Evolutionary conservation across 2,329 filamentous ascomycete species (phyloP).

Genomic region (Colletotrichum karsti): DNA sequence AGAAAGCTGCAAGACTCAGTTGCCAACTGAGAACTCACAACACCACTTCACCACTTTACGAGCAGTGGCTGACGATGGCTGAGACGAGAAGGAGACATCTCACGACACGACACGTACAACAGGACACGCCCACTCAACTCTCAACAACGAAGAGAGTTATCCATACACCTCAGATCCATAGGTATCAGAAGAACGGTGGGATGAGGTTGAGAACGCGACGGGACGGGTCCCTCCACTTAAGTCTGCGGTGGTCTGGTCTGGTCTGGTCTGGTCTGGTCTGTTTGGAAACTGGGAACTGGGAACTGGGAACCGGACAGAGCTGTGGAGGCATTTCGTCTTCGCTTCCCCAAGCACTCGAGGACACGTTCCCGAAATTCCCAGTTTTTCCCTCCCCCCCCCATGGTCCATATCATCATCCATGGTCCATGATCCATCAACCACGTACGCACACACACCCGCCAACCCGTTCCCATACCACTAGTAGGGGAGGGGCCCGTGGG

Average conservation of each 20-base stretch:
- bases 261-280: slow-evolving; percentile 7
- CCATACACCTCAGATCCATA: no score
- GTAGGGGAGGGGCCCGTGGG: background rate
- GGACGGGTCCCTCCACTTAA: background rate
- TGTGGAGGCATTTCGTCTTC: slow-evolving; percentile 12
- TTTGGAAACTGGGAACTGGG: slow-evolving; percentile 18
- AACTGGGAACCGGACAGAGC: background rate
- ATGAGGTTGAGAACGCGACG: background rate
- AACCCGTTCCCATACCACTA: background rate
- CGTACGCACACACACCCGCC: slow-evolving; percentile 8
- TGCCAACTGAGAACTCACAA: background rate
- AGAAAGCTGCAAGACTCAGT: background rate
- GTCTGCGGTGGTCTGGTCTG: background rate
- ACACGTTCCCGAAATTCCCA: slow-evolving; percentile 23
- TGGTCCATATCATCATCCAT: no score
- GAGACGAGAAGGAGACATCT: background rate
- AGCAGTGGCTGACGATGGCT: background rate
- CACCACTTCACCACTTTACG: no score
- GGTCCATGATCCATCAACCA: no score
- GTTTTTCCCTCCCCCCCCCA: background rate
- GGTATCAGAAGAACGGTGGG: no score
- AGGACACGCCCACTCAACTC: no score
- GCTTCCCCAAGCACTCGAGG: slow-evolving; percentile 25
- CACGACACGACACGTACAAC: no score
- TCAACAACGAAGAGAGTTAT: no score